Evolutionary conservation across 805 yeast genomes (phyloP).

Genomic region (Candida hispaniensis): DNA sequence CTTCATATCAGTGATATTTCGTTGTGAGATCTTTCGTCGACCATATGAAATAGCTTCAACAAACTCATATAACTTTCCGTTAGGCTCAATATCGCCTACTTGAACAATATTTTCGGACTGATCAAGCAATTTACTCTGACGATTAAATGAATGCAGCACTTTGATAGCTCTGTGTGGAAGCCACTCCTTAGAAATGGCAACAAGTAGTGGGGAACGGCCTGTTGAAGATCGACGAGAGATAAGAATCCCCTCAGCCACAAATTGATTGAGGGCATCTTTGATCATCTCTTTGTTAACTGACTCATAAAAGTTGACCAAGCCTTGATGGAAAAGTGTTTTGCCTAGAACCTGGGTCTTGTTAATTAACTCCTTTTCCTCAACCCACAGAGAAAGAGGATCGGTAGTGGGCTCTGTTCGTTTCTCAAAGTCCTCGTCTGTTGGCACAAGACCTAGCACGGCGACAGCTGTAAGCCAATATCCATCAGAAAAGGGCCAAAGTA

Average conservation of each 20-base stretch:
- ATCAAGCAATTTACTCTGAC: constrained; percentile 7
- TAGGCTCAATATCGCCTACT: constrained; percentile 20
- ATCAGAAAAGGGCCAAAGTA: constrained; percentile 36
- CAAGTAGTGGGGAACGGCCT: constrained; percentile 10
- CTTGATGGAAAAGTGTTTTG: constrained; percentile 35
- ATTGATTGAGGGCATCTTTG: constrained; percentile 30
- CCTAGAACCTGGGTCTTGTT: constrained; percentile 32
- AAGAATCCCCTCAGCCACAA: constrained; percentile 28
- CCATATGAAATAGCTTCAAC: constrained; percentile 29
- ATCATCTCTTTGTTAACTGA: constrained; percentile 34
- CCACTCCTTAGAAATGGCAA: constrained; percentile 12
- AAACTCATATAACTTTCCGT: constrained; percentile 27
- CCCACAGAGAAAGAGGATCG: constrained; percentile 23
- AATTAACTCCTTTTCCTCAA: constrained; percentile 27
- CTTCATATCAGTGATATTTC: constrained; percentile 12
- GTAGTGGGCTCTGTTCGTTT: constrained; percentile 2
- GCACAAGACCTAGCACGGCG: constrained; percentile 29
- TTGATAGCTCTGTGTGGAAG: constrained; percentile 7
- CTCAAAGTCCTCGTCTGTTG: constrained; percentile 19
- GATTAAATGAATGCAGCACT: constrained; percentile 8
- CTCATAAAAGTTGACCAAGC: constrained; percentile 33
- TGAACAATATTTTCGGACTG: constrained; percentile 9
- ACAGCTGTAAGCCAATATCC: constrained; percentile 35
- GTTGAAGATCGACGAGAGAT: constrained; percentile 11
- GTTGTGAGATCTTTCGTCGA: constrained; percentile 26